A percentile compares a stretch with the other conserved stretches of the same genome.
Evolutionary conservation across 352 stramenopile species (phyloP).

Genomic region (Phytopythium delawarense): DNA sequence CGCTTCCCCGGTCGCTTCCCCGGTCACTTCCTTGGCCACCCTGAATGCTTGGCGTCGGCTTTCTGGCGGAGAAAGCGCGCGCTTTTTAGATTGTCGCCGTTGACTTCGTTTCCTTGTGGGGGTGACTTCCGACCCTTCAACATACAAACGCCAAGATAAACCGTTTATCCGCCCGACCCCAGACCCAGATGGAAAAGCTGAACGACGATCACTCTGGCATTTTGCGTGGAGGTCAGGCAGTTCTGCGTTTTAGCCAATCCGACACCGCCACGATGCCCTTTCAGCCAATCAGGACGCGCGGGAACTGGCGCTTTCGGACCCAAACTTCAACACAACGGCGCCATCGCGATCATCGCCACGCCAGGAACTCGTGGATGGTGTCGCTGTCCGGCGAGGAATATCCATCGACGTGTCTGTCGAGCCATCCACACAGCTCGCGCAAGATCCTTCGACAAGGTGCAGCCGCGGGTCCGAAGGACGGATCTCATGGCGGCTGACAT

Average conservation of each 20-base stretch:
- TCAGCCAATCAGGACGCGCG: neutral
- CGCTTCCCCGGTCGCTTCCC: neutral
- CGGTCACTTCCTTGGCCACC: neutral
- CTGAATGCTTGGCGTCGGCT: neutral
- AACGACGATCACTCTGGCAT: slow-evolving; percentile 2
- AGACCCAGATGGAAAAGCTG: slow-evolving; percentile 4
- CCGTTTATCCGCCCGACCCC: neutral
- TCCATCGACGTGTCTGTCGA: neutral
- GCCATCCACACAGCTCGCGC: neutral
- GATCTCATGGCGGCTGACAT: no score
- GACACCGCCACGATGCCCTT: neutral
- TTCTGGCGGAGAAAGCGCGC: slow-evolving; percentile 1
- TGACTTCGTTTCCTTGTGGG: neutral
- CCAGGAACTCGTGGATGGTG: neutral
- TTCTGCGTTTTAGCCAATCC: neutral
- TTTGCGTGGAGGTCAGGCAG: slow-evolving; percentile 7
- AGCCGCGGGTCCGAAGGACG: no score
- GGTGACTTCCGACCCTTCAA: neutral
- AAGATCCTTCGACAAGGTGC: no score
- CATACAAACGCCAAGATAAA: neutral
- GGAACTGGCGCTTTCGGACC: neutral
- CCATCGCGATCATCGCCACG: neutral
- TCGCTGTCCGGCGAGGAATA: neutral
- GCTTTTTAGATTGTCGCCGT: slow-evolving; percentile 4
- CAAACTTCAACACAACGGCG: slow-evolving; percentile 3